phyloP scores from a whole-genome alignment of 768 basidiomycete species.

The Boletus rufocinnamomeus region DNA sequence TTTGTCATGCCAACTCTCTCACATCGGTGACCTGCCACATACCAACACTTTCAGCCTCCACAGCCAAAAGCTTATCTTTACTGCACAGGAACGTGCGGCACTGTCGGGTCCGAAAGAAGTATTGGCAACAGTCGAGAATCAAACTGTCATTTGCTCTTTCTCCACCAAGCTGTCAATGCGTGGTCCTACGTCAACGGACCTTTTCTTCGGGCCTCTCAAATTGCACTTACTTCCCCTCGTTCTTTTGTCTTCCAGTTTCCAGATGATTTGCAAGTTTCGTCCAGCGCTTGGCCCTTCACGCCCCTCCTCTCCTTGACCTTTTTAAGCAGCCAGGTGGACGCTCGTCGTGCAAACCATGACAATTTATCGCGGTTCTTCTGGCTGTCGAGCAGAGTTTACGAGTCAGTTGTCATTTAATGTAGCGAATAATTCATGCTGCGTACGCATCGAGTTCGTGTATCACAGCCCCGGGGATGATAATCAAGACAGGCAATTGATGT shows the following conservation, averaged over 20 bases:
- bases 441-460: constrained; percentile 79
- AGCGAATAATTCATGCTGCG: constrained; percentile 17
- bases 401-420: constrained; percentile 1
- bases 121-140: constrained; percentile 76
- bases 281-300: constrained; percentile 61
- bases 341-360: constrained; percentile 68
- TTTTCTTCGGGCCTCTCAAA: not conserved
- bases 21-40: constrained; percentile 20
- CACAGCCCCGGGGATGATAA: constrained; percentile 75
- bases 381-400: constrained; percentile 23
- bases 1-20: constrained; percentile 17
- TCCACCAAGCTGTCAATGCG: constrained; percentile 27
- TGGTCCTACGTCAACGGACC: not conserved
- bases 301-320: constrained; percentile 57
- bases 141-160: constrained; percentile 63
- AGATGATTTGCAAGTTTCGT: constrained; percentile 62
- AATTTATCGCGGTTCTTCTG: constrained; percentile 43
- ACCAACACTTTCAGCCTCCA: constrained; percentile 52
- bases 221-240: constrained; percentile 41
- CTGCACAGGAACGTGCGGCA: constrained; percentile 64
- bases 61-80: constrained; percentile 66
- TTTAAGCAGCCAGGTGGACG: constrained; percentile 66
- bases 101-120: constrained; percentile 45
- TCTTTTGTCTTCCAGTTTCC: constrained; percentile 60
- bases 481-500: constrained; percentile 48